Percentiles rank a stretch among this genome's conserved stretches.
These are phyloP conservation scores for Salix caprea DNA, from an alignment of 345 rosid species.

Conservation along the genomic window DNA sequence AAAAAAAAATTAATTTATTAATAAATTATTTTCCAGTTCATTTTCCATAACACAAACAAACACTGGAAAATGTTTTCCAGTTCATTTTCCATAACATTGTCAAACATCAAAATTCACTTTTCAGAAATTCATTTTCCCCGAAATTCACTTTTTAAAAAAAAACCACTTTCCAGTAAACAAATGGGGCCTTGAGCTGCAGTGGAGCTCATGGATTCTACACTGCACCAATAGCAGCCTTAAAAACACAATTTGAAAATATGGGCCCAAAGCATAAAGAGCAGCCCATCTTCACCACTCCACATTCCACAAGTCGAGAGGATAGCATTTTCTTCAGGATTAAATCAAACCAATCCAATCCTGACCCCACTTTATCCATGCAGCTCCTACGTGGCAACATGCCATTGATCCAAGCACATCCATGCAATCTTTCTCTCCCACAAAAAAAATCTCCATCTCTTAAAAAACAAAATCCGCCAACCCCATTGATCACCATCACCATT, in stretches of 20 bases:
- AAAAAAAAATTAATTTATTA: too few species aligned
- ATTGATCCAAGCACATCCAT: constrained; percentile 46
- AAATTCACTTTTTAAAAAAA: too few species aligned
- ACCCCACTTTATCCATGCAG: constrained; percentile 55
- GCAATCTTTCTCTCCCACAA: constrained; percentile 51
- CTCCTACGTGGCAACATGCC: constrained; percentile 47
- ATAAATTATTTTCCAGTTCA: too few species aligned
- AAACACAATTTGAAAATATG: neutral
- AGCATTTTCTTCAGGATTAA: neutral
- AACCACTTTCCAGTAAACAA: too few species aligned
- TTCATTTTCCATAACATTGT: too few species aligned
- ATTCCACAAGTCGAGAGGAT: neutral
- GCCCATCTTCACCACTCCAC: neutral
- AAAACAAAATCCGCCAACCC: neutral
- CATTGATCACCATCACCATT: neutral
- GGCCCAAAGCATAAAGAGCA: neutral
- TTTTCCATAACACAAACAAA: too few species aligned
- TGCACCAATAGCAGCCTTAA: neutral
- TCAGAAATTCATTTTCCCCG: too few species aligned
- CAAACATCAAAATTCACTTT: too few species aligned
- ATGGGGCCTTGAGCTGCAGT: neutral
- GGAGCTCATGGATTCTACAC: neutral
- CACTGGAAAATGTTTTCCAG: too few species aligned
- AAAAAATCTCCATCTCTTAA: constrained; percentile 28
- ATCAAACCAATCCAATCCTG: neutral